Evolutionary conservation across 306 rosid species (phyloP), one percentile per base, ranked within the genome.

Genomic region (Vigna mungo): DNA sequence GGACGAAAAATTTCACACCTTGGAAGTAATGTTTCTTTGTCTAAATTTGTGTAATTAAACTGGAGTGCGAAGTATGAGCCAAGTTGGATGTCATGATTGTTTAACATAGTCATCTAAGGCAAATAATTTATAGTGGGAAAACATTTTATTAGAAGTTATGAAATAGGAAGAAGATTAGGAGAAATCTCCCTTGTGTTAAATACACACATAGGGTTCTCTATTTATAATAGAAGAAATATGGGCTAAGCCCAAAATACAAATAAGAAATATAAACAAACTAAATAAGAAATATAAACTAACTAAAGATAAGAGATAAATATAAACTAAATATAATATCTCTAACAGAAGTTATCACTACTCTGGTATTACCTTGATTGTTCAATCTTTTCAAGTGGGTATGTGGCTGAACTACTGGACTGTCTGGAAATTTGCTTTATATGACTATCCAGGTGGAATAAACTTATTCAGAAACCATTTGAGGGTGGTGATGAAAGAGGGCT

Each of bases 401-500:
- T 63, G 74, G 73, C 68, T 75, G 66, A 44, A 75, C 55, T 74
- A 30, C 69, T 79, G 73, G 68, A 55, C 55, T 64, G 27, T 34
- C 37, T 54, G 56, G 80, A 83, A 32, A 46, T 64, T 44, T 77
- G 4, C 80, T 78, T 69, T 55, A n/a, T 80, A 15, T 86, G 72
- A 15, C 85, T 63, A 66, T 87, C 53, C 77, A 94, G 98, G 98
- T 94, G 98, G 98, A 92, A 94, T 86, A 94, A 89, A 83, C 97
- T 94, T 58, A 81, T 94, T 74, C 98, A 94, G 83, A 94, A 94
- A 79, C 98, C 98, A 78, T 90, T 90, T 75, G 98, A 94, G 82
- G 93, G 94, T 74, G 98, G 98, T 74, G 97, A 94, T 86, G 96
- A 88, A 79, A 92, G 94, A 82, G 96, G 95, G 71, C 80, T 92